Evolutionary conservation across 2,329 filamentous ascomycete genomes (phyloP).

Genomic region (Parastagonospora avenae): DNA sequence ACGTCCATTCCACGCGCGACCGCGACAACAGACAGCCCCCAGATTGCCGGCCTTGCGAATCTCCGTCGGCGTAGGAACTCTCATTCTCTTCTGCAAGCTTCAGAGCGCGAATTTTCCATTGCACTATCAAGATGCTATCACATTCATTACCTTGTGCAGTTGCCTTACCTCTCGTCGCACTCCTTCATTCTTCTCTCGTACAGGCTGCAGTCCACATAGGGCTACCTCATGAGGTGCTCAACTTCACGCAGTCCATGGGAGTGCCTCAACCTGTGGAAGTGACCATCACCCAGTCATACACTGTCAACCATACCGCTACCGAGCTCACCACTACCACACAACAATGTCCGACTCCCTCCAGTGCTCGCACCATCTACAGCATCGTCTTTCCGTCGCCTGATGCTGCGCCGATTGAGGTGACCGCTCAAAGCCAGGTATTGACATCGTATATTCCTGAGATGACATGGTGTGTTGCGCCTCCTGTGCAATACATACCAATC

Average conservation of each 20-base stretch:
- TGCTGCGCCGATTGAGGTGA: constrained; percentile 49
- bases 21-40: too few species aligned
- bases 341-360: constrained; percentile 14
- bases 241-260: constrained; percentile 13
- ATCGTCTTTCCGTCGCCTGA: constrained; percentile 51
- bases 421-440: constrained; percentile 50
- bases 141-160: background rate
- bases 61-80: too few species aligned
- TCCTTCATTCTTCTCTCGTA: constrained; percentile 9
- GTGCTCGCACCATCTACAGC: constrained; percentile 34
- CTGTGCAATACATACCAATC: constrained; percentile 41
- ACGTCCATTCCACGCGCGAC: too few species aligned
- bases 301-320: constrained; percentile 19
- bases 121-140: too few species aligned
- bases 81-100: too few species aligned
- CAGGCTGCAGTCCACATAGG: constrained; percentile 11
- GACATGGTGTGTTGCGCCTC: constrained; percentile 50
- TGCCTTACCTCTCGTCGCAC: background rate
- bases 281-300: constrained; percentile 4
- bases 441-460: constrained; percentile 50
- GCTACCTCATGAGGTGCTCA: constrained; percentile 19
- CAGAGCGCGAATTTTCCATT: too few species aligned
- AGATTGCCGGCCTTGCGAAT: too few species aligned
- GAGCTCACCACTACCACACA: constrained; percentile 8
- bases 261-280: background rate